These are phyloP conservation scores for Aspergillus alliaceus DNA, from an alignment of 2,329 filamentous ascomycete species.

Conservation along the genomic window DNA sequence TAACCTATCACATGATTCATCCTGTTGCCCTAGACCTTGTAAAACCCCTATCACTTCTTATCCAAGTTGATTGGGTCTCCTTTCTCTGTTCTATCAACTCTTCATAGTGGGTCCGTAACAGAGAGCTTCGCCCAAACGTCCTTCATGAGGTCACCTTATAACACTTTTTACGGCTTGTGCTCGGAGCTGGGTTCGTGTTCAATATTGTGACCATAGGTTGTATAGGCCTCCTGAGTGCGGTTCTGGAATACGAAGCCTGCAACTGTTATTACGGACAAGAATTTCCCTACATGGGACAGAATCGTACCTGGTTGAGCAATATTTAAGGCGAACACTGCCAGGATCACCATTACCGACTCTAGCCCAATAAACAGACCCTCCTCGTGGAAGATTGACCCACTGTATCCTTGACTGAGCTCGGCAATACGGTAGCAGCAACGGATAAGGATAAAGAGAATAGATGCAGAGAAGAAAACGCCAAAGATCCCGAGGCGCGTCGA, in stretches of 20 bases:
- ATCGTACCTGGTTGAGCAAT: slow-evolving; percentile 3
- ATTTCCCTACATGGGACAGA: slow-evolving; percentile 2
- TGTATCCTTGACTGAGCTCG: slow-evolving; percentile 64
- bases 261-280: slow-evolving; percentile 3
- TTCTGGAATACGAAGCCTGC: slow-evolving; percentile 1
- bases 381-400: slow-evolving; percentile 37
- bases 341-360: slow-evolving; percentile 37
- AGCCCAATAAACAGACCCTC: slow-evolving; percentile 59
- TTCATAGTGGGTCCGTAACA: slow-evolving; percentile 1
- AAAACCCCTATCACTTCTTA: slow-evolving; percentile 4
- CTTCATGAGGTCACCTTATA: slow-evolving; percentile 3
- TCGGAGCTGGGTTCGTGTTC: slow-evolving; percentile 2
- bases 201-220: slow-evolving; percentile 3
- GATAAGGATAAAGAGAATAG: slow-evolving; percentile 63
- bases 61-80: slow-evolving; percentile 2
- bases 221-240: slow-evolving; percentile 1
- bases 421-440: slow-evolving; percentile 66
- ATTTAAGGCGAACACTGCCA: slow-evolving; percentile 3
- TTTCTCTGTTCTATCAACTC: slow-evolving; percentile 4
- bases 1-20: slow-evolving; percentile 2
- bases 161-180: slow-evolving; percentile 2
- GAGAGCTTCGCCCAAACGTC: slow-evolving; percentile 1
- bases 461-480: slow-evolving; percentile 47
- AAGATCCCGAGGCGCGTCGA: slow-evolving; percentile 44
- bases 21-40: slow-evolving; percentile 3